Base-by-base conservation (phyloP, 768 basidiomycete species). In the Boletus barrowsii region DNA sequence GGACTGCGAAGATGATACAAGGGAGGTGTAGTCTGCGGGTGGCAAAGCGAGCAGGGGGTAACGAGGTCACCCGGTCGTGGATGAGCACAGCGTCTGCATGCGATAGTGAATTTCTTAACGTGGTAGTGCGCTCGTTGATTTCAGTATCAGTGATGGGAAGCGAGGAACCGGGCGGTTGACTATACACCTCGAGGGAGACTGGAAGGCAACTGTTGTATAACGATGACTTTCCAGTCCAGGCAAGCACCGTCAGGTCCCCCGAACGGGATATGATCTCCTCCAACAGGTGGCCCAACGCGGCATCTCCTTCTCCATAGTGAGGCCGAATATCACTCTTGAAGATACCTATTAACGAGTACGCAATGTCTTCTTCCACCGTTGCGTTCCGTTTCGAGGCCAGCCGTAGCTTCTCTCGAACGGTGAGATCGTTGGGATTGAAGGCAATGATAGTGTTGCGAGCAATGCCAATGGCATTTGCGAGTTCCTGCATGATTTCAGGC, bases 121-220 rank as follows among this genome's bases (percentile, higher is more conserved):
- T 1, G 15, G 26, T 22, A 29, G 36, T 32, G 11, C 22, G 30
- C 1, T 11, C 20, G 8, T 53, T 20, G 20, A 53, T 24, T 11
- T 46, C 20, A 8, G 22, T 5, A 24, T 14, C 9, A 2, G 22
- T 26, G 3, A 18, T 29, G 22, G 17, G 14, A 8, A 20, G n/a
- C 4, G 6, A 11, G 10, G 22, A n/a, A 47, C 10, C 8, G 1
- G 51, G 42, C 3, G n/a, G n/a, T 20, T 24, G 29, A 4, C 18
- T 40, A 8, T 57, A 57, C 2, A 45, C 47, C 5, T 7, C 33
- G 42, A 57, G 42, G 30, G 47, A 35, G 14, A 22, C 37, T 2
- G 55, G 55, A 22, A 57, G 55, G 26, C 56, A 57, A 9, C 51
- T 57, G 15, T 54, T 54, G 32, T 57, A 57, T 29, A 9, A 6